Evolutionary conservation across 2,329 filamentous ascomycete species (phyloP), one percentile per base, ranked within the genome.

Genomic region (Cladosporium sp.): DNA sequence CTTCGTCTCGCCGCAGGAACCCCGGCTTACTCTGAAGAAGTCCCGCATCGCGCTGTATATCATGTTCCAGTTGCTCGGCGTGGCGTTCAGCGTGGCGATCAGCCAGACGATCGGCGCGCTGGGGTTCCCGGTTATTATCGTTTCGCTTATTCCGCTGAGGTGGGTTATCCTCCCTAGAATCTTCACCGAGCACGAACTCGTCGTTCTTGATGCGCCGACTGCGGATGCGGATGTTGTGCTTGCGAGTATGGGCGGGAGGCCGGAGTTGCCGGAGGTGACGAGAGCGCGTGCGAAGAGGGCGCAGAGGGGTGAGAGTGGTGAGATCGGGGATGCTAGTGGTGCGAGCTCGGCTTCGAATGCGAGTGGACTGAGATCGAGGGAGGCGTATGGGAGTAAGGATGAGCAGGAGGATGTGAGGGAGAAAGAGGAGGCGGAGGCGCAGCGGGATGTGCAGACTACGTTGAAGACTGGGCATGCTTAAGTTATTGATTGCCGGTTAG

Each of bases 31-130:
- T 1, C 74, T 87, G 11, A 75, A 74, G 6, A 79, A 78, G 16
- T 77, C 77, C 11, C 79, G 82, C 18, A 82, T 87, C 28, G 72
- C 78, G 66, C 77, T 80, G 2, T 88, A 84, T 69, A 78, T 86
- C 1, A 78, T 75, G 14, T 79, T 84, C 23, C 84, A 88, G 70
- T 70, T 84, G 1, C 49, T 83, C 2, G 82, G 81, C 1, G 85
- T 87, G 23, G 80, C 79, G 0, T 80, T 81, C 7, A 84, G 82
- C 3, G 84, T 88, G 14, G 85, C 84, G 0, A 84, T 88, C 61
- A 86, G 84, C 2, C 84, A 87, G 72, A 88, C 85, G 0, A 83
- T 87, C 26, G 86, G 83, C 0, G 86, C 85, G 0, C 86, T 88
- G 68, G 83, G 84, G 0, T 88, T 88, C 67, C 86, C 86, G 0